Conservation (phyloP, 768 basidiomycete species). For the Agaricus bisporus region DNA sequence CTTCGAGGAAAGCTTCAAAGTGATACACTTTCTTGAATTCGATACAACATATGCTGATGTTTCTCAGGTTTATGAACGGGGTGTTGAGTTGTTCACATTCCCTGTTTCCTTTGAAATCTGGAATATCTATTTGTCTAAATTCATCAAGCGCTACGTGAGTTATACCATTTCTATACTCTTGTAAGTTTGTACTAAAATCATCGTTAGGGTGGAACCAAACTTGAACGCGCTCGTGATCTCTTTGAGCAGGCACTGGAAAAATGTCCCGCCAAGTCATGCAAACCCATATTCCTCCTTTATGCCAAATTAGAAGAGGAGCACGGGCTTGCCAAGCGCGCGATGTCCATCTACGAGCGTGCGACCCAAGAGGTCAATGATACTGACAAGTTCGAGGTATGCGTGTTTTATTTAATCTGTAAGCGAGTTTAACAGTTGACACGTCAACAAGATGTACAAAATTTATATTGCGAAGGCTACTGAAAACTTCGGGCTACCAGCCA, state of each 20-base stretch:
- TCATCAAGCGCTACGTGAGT: slow-evolving; percentile 91
- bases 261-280: slow-evolving; percentile 92
- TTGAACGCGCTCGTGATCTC: slow-evolving; percentile 94
- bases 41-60: slow-evolving; percentile 10
- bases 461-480: slow-evolving; percentile 97
- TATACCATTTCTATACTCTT: neutral
- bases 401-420: too few species aligned
- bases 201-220: slow-evolving; percentile 78
- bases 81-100: slow-evolving; percentile 95
- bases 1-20: slow-evolving; percentile 98
- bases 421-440: neutral
- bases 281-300: slow-evolving; percentile 94
- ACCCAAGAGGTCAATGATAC: slow-evolving; percentile 78
- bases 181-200: neutral
- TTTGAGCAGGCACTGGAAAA: slow-evolving; percentile 98
- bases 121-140: slow-evolving; percentile 98
- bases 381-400: slow-evolving; percentile 88
- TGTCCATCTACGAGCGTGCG: slow-evolving; percentile 94
- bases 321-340: slow-evolving; percentile 92
- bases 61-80: slow-evolving; percentile 85
- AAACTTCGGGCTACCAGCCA: slow-evolving; percentile 94
- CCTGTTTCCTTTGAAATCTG: slow-evolving; percentile 98
- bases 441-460: slow-evolving; percentile 81
- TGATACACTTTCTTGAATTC: slow-evolving; percentile 19
- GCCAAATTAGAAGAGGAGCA: slow-evolving; percentile 93